Percentiles rank a stretch among this genome's conserved stretches.
Evolutionary conservation across 2,329 filamentous ascomycete genomes (phyloP).

Genomic region (Acarospora socialis): DNA sequence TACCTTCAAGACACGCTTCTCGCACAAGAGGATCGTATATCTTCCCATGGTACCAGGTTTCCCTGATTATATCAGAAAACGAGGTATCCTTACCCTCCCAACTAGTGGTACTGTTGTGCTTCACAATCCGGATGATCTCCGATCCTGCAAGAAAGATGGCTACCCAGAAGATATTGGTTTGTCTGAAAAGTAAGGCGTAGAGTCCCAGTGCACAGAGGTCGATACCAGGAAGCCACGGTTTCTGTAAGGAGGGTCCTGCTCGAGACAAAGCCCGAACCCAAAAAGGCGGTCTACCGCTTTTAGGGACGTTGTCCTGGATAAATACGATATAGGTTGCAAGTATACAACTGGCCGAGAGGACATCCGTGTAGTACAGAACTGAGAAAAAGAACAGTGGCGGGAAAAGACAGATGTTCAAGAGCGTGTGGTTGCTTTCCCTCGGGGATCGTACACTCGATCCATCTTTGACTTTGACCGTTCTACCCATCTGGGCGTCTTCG

Average conservation of each 20-base stretch:
- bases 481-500: no score
- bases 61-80: slow-evolving; percentile 19
- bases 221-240: no score
- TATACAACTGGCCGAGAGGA: slow-evolving; percentile 65
- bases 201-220: slow-evolving; percentile 45
- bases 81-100: slow-evolving; percentile 1
- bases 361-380: slow-evolving; percentile 86
- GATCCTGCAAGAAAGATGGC: slow-evolving; percentile 36
- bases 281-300: no score
- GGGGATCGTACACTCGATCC: no score
- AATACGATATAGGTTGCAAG: slow-evolving; percentile 50
- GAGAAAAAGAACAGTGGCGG: slow-evolving; percentile 94
- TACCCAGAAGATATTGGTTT: slow-evolving; percentile 97
- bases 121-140: slow-evolving; percentile 25
- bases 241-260: no score
- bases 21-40: slow-evolving; percentile 37
- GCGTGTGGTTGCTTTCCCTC: slow-evolving; percentile 52
- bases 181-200: slow-evolving; percentile 59
- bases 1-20: slow-evolving; percentile 37
- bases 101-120: slow-evolving; percentile 17
- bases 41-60: slow-evolving; percentile 26
- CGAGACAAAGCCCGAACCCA: no score
- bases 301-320: slow-evolving; percentile 25
- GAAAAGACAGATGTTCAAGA: slow-evolving; percentile 70
- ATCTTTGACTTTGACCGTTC: no score